Base-by-base conservation (phyloP, 768 basidiomycete species). In the Kwoniella mangroviensis region DNA sequence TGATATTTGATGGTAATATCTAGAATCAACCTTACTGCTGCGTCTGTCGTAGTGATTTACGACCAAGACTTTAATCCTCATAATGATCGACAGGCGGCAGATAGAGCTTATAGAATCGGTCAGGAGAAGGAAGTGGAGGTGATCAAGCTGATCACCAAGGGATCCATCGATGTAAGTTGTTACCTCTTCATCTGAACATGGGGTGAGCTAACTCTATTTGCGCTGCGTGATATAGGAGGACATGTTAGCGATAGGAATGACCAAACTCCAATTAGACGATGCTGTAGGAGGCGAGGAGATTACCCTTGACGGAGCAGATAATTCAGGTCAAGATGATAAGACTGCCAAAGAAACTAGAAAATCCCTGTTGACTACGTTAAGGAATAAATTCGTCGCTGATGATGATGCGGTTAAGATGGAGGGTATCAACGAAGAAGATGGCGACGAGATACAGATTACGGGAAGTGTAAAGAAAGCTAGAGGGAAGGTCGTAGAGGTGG, bases 1-100 rank as follows among this genome's bases (percentile, higher is more conserved):
- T 54, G 22, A 54, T 24, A 19, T 22, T 11, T 0, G 3, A 12
- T 21, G 15, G 2, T 10, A 24, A n/a, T 54, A 24, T 63, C 54
- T 59, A 95, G 96, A 5, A 95, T 99, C 81, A 99, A 99, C 82
- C 83, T 99, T 73, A 96, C 93, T 1, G 94, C 94, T 2, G 95
- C 96, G 1, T 94, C 92, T 55, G 94, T 94, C 49, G 96, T 99
- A 52, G 91, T 98, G 77, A 91, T 82, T 68, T 97, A 94, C 80
- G 96, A 99, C 81, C 94, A 96, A 80, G 96, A 98, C 82, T 99
- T 98, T 84, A 98, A 98, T 81, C 83, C 84, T n/a, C 85, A 85
- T 84, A 99, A 99, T 81, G 97, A 98, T 84, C 89, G 91, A 70
- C 97, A 99, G 84, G 97, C 97, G 0, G 94, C 96, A 69, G 97